Evolutionary conservation across 2,329 filamentous ascomycete species (phyloP), one percentile per base, ranked within the genome.

Genomic region (Ophidiomyces ophidiicola): DNA sequence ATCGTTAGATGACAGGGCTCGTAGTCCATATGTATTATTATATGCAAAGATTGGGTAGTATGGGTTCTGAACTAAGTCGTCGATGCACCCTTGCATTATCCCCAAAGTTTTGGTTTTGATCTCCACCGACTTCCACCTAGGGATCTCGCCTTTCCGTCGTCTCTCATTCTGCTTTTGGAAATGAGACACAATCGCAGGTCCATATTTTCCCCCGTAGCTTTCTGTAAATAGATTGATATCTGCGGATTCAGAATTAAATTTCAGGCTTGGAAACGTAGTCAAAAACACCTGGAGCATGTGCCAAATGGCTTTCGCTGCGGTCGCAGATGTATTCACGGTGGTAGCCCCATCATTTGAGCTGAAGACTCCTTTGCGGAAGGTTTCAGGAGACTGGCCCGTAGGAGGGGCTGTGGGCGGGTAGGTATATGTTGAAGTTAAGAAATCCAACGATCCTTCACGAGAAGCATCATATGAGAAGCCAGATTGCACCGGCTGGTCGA

Each of bases 401-500:
- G 62, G 42, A 1, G 59, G 58, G 2, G 57, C 41, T 0, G 45
- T 53, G 5, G 36, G 44, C 21, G 44, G 41, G 24, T 26, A 37
- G 4, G 6, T 34, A 31, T 41, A 42, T n/a, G 29, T 26, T 26
- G 28, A 34, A 15, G 44, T 43, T 20, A 45, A 28, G 28, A 47
- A 36, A 38, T 47, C 39, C 41, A 45, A 35, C 11, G 42, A 46
- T 10, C 41, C 44, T 32, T 46, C 42, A 3, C 19, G 24, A n/a
- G 46, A 12, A 4, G 30, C 39, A 36, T 48, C 46, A 24, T 43
- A 46, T 6, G 46, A 48, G 30, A 46, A 46, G 0, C 74, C 74
- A 3, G 72, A 67, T 30, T 71, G 67, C 8, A 66, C 70, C 4
- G 74, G 80, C 53, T 82, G 72, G 48, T 83, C 78, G 48, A 83